Conservation (phyloP, 352 stramenopile genomes). For the Aphanomyces cochlioides region DNA sequence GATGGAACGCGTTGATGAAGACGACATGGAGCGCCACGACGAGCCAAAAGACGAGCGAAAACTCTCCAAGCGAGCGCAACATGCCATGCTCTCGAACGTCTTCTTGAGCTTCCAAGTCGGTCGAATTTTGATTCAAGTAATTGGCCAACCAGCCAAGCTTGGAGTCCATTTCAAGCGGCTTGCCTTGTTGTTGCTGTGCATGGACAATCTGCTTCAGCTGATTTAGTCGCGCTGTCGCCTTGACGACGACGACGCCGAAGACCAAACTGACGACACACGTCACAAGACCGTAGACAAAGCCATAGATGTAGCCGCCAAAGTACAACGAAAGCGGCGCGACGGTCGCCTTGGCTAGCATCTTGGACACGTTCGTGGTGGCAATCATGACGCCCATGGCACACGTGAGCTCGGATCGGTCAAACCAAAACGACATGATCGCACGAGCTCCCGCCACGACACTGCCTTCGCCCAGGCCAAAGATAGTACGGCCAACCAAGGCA, state of each 20-base stretch:
- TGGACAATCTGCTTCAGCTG: conserved; percentile 65
- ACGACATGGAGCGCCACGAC: conserved; percentile 80
- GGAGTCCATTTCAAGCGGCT: conserved; percentile 6
- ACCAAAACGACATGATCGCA: conserved; percentile 83
- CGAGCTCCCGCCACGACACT: conserved; percentile 73
- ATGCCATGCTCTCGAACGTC: not conserved
- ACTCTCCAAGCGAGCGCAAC: conserved; percentile 46
- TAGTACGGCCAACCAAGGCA: conserved; percentile 71
- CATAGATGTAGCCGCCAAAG: conserved; percentile 82
- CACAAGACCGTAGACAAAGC: conserved; percentile 72
- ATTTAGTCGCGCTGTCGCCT: conserved; percentile 41
- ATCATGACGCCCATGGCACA: conserved; percentile 87
- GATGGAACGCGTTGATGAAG: conserved; percentile 88
- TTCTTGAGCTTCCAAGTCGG: conserved; percentile 34
- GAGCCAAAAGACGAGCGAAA: conserved; percentile 85
- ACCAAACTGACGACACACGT: conserved; percentile 48
- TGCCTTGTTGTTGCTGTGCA: conserved; percentile 40
- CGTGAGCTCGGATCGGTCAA: conserved; percentile 77
- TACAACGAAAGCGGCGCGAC: conserved; percentile 80
- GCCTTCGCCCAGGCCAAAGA: conserved; percentile 79
- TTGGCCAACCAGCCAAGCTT: conserved; percentile 10
- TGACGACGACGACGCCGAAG: conserved; percentile 44
- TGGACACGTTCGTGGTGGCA: conserved; percentile 86
- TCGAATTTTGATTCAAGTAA: not conserved
- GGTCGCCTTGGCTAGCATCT: conserved; percentile 88